Evolutionary conservation across 164 flowering plant genomes (phyloP).

Genomic region (Aristolochia contorta): DNA sequence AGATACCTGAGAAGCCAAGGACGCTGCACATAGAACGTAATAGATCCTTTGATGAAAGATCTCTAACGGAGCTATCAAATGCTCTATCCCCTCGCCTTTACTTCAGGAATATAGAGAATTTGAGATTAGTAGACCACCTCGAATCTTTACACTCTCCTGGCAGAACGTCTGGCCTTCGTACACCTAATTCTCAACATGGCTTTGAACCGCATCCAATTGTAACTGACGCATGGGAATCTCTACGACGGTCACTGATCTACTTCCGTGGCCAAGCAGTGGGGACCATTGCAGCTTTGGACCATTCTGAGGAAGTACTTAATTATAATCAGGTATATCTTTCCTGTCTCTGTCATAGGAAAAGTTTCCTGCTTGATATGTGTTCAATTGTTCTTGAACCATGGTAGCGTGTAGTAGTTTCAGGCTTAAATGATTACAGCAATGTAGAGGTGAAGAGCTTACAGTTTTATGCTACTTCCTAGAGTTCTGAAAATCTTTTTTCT

Average conservation of each 20-base stretch:
- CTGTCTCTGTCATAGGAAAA: background rate
- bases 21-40: conserved; percentile 46
- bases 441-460: too few species aligned
- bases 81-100: conserved; percentile 27
- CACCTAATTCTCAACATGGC: conserved; percentile 33
- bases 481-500: too few species aligned
- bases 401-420: too few species aligned
- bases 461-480: too few species aligned
- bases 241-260: conserved; percentile 57
- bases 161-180: conserved; percentile 31
- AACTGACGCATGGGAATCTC: conserved; percentile 73
- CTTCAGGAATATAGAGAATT: conserved; percentile 23
- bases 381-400: too few species aligned
- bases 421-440: too few species aligned
- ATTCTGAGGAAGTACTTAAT: conserved; percentile 61
- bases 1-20: conserved; percentile 36
- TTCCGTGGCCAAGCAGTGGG: conserved; percentile 82
- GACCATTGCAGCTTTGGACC: conserved; percentile 79
- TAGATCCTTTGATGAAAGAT: conserved; percentile 39
- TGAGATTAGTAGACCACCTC: conserved; percentile 21
- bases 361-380: too few species aligned
- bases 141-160: conserved; percentile 39
- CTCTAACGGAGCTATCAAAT: conserved; percentile 31
- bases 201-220: conserved; percentile 59
- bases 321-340: conserved; percentile 65